Conservation (phyloP, 2,329 filamentous ascomycete genomes). For the Talaromyces sp. region DNA sequence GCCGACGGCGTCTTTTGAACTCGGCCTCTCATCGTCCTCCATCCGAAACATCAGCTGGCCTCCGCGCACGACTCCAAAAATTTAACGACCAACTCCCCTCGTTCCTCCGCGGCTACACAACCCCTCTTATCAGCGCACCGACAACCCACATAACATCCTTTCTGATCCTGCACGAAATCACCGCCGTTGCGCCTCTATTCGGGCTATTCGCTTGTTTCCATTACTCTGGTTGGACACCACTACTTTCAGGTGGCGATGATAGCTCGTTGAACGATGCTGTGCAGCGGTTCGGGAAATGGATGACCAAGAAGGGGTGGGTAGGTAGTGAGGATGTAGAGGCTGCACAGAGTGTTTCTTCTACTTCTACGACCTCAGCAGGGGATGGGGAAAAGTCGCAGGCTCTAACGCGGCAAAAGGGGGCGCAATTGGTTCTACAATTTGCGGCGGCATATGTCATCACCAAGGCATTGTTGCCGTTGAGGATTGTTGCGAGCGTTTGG, state of each 20-base stretch:
- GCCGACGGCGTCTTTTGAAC: slow-evolving; percentile 7
- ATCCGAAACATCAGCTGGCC: slow-evolving; percentile 19
- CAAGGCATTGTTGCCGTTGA: slow-evolving; percentile 74
- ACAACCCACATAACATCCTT: slow-evolving; percentile 82
- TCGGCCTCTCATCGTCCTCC: slow-evolving; percentile 16
- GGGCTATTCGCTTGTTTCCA: slow-evolving; percentile 75
- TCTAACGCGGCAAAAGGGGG: slow-evolving; percentile 40
- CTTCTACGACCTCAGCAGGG: slow-evolving; percentile 26
- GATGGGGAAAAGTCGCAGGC: slow-evolving; percentile 20
- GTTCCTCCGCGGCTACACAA: slow-evolving; percentile 66
- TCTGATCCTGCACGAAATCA: slow-evolving; percentile 85
- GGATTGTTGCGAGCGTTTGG: slow-evolving; percentile 78
- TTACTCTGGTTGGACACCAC: slow-evolving; percentile 70
- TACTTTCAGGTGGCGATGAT: slow-evolving; percentile 37
- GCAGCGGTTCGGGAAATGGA: slow-evolving; percentile 72
- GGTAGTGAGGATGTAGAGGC: slow-evolving; percentile 46
- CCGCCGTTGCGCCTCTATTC: slow-evolving; percentile 75
- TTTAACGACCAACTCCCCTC: slow-evolving; percentile 56
- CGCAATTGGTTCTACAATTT: slow-evolving; percentile 61
- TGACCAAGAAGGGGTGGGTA: slow-evolving; percentile 78
- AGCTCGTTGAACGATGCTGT: slow-evolving; percentile 57
- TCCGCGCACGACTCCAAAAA: slow-evolving; percentile 32
- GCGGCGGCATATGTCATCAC: slow-evolving; percentile 89
- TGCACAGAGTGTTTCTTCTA: slow-evolving; percentile 28
- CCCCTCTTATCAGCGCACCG: slow-evolving; percentile 70